phyloP scores from a whole-genome alignment of 768 basidiomycete genomes.

The Podaxis pistillaris region DNA sequence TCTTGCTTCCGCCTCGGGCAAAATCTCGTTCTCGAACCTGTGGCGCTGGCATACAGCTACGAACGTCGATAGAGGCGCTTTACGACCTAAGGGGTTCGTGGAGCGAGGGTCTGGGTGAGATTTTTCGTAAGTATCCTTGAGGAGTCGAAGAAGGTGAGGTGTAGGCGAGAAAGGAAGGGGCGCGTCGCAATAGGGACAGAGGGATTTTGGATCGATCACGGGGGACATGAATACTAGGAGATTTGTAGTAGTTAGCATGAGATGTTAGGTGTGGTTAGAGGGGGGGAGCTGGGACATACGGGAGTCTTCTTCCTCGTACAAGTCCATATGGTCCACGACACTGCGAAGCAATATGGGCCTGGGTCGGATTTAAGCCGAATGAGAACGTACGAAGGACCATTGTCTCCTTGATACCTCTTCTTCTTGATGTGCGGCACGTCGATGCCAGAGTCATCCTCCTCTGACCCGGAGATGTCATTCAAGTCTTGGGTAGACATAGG shows the following conservation, averaged over 20 bases:
- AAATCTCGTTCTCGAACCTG: conserved; percentile 67
- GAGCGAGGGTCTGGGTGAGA: conserved; percentile 64
- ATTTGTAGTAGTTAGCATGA: neutral
- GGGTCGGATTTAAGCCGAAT: neutral
- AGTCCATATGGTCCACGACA: conserved; percentile 18
- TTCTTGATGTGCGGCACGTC: neutral
- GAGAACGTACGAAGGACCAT: neutral
- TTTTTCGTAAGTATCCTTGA: conserved; percentile 48
- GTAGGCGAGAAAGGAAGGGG: conserved; percentile 64
- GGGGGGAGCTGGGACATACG: conserved; percentile 25
- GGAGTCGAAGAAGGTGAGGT: conserved; percentile 51
- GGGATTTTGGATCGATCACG: conserved; percentile 55
- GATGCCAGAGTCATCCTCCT: neutral
- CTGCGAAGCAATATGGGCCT: neutral
- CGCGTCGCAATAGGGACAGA: conserved; percentile 84
- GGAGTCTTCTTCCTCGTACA: conserved; percentile 35
- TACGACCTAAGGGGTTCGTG: conserved; percentile 62
- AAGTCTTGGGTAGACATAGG: conserved; percentile 13
- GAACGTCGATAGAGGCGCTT: conserved; percentile 55
- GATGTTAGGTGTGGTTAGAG: neutral
- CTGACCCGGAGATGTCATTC: neutral
- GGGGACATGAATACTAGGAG: conserved; percentile 50
- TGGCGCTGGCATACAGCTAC: conserved; percentile 76
- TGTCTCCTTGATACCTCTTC: conserved; percentile 7
- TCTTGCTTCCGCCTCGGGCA: conserved; percentile 66